Conservation (phyloP, 768 basidiomycete genomes). For the Mycena kentingensis region DNA sequence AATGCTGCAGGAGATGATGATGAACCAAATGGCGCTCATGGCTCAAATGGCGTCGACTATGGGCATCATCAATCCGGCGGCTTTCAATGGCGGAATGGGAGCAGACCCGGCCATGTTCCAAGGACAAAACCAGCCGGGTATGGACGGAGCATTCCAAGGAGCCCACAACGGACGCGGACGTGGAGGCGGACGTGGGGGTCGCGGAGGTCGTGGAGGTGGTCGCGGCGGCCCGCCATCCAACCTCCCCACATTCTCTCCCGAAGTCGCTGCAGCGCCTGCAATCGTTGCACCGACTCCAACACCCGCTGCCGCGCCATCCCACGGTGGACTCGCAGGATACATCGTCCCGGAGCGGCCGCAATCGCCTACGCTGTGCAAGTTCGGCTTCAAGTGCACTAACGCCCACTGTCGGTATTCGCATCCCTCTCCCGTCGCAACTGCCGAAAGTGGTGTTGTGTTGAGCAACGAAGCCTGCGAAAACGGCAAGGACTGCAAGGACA, state of each 20-base stretch:
- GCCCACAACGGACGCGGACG: conserved; percentile 42
- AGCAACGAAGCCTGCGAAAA: conserved; percentile 92
- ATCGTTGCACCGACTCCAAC: conserved; percentile 34
- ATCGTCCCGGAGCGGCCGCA: conserved; percentile 76
- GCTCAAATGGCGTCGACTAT: conserved; percentile 86
- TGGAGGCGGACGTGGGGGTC: conserved; percentile 48
- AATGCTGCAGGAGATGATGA: conserved; percentile 86
- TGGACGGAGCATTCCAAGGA: conserved; percentile 17
- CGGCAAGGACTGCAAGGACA: conserved; percentile 87
- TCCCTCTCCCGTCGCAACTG: conserved; percentile 94
- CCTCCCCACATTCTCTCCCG: conserved; percentile 27
- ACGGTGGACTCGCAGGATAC: conserved; percentile 47
- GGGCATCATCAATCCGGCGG: conserved; percentile 68
- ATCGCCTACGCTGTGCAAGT: conserved; percentile 93
- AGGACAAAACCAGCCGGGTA: conserved; percentile 30
- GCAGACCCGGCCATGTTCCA: conserved; percentile 57
- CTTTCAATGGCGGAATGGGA: conserved; percentile 54
- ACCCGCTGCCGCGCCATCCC: conserved; percentile 20
- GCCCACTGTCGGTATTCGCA: conserved; percentile 89
- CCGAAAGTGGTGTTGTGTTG: conserved; percentile 92
- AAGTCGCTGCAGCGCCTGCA: conserved; percentile 21
- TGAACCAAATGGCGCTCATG: conserved; percentile 92
- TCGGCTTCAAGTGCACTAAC: conserved; percentile 87
- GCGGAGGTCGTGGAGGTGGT: conserved; percentile 52
- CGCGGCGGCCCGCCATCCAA: conserved; percentile 39